These are phyloP conservation scores for Neofusicoccum umdonicola DNA, from an alignment of 2,329 filamentous ascomycete species.

Conservation along the genomic window DNA sequence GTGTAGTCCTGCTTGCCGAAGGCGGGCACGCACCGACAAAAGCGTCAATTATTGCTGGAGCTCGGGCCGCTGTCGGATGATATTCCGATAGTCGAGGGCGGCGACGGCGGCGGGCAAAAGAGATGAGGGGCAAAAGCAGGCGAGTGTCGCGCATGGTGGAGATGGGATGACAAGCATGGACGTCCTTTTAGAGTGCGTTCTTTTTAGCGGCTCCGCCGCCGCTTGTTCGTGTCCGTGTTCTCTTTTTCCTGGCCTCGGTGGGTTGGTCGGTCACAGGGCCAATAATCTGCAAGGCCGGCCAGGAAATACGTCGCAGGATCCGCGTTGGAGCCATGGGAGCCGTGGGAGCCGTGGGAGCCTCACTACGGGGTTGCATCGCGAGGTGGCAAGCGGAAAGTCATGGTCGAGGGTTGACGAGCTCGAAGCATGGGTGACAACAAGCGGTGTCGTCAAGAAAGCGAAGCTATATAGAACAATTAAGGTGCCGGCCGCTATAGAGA, in stretches of 20 bases:
- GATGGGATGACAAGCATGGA: too few relatives aligned
- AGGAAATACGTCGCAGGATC: background rate
- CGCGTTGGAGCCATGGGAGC: background rate
- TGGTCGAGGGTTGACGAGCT: background rate
- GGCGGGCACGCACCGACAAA: too few relatives aligned
- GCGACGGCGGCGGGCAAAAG: background rate
- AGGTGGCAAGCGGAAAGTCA: background rate
- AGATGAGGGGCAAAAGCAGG: background rate
- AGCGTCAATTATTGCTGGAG: background rate
- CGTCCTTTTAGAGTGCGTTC: too few relatives aligned
- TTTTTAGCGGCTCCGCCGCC: background rate
- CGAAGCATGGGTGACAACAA: background rate
- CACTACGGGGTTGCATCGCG: background rate
- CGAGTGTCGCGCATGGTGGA: too few relatives aligned
- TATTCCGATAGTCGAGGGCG: slow-evolving; percentile 6
- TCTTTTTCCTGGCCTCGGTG: background rate
- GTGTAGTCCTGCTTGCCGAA: background rate
- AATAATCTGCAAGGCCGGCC: background rate
- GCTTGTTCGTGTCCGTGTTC: background rate
- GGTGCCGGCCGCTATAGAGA: background rate
- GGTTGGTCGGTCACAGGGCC: background rate
- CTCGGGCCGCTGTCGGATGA: background rate
- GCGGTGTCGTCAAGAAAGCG: background rate
- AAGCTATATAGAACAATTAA: slow-evolving; percentile 4
- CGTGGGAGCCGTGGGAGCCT: background rate